Base-by-base conservation (phyloP, 116 monocot species). In the Cymodocea nodosa region DNA sequence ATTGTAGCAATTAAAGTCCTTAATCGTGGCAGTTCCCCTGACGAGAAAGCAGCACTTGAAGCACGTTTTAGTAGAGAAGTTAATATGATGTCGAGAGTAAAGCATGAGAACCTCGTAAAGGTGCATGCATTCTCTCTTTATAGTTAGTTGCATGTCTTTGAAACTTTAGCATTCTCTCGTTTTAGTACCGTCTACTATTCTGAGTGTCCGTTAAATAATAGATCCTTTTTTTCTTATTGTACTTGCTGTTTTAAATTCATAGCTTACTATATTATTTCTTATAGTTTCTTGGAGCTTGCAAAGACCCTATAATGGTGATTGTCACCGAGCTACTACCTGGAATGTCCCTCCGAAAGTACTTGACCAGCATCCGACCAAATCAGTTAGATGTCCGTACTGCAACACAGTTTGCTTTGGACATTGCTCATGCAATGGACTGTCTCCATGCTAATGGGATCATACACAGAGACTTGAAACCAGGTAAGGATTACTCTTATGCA, bases 221-320 rank as follows among this genome's bases (percentile, higher is more conserved):
- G 5, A 20, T 14, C 23, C 36, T 15, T 61, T 61, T 35, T 23
- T 68, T n/a, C 23, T 73, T 67, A 51, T 60, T 37, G n/a, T 36
- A 44, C 44, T 23, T 18, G 12, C 23, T 24, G 22, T 24, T 58
- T 23, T 23, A 58, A 57, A 58, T 18, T 22, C 12, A 22, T 58
- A 62, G 10, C 62, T 25, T 7, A 60, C 60, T 34, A 14, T 34
- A 57, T 23, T 61, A 9, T 13, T n/a, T 37, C 15, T 17, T 79
- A 66, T 74, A 97, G 95, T 97, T 97, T 57, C 85, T 97, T 87
- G 95, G 95, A 82, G 95, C 95, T 71, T 97, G 95, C 76, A 85
- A 90, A 80, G 77, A 90, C 23, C 85, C 95, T 67, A 52, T 85
- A 51, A 97, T 97, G 95, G 95, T 97, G 60, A 90, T 97, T 76